Percentiles rank a stretch among this genome's conserved stretches.
These are phyloP conservation scores for Parathielavia appendiculata DNA, from an alignment of 495 filamentous ascomycete genomes.

Conservation along the genomic window DNA sequence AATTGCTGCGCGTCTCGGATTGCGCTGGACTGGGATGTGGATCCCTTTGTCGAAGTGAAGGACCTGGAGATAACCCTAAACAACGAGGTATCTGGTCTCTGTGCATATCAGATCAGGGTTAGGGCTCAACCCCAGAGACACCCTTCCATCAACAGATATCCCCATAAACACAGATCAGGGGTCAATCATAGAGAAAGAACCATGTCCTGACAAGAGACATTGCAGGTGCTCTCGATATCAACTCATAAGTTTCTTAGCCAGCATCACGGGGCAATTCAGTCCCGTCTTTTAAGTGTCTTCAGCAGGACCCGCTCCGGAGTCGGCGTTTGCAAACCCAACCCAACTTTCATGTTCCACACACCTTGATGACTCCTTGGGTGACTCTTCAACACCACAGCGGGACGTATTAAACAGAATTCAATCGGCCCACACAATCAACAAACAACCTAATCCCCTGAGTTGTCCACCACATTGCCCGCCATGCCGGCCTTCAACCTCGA, in stretches of 20 bases:
- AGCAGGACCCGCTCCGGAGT: constrained; percentile 30
- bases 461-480: constrained; percentile 5
- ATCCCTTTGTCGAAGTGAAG: too few relatives aligned
- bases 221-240: background rate
- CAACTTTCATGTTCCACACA: constrained; percentile 8
- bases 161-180: too few relatives aligned
- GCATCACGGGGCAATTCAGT: background rate
- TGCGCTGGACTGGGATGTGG: background rate
- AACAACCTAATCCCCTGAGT: background rate
- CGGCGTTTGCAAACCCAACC: constrained; percentile 10
- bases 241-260: background rate
- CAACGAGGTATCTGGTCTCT: too few relatives aligned
- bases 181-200: background rate
- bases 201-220: background rate
- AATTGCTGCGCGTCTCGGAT: background rate
- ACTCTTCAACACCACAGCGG: constrained; percentile 15
- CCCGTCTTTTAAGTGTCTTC: too few relatives aligned
- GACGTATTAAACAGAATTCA: background rate
- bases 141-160: background rate
- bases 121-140: background rate
- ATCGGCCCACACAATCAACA: background rate
- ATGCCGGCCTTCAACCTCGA: constrained; percentile 64
- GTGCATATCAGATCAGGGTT: background rate
- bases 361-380: constrained; percentile 19
- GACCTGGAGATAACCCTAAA: too few relatives aligned